Base-by-base conservation (phyloP, 371 early-diverging fungal genomes). In the Rhizopus delemar region DNA sequence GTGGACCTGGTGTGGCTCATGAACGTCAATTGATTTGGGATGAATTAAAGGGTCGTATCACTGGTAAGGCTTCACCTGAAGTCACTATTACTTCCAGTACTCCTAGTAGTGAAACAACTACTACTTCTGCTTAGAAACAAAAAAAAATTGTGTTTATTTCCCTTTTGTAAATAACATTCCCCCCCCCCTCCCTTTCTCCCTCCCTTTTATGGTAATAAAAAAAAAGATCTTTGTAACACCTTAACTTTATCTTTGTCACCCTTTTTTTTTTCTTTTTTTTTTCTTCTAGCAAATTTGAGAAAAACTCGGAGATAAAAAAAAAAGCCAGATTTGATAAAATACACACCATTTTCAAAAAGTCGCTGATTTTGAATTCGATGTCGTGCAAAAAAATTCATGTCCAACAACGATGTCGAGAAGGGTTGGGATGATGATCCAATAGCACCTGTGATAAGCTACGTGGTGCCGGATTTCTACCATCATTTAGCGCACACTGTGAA, bases 1-100 rank as follows among this genome's bases (percentile, higher is more conserved):
- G 82, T 35, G 77, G 75, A 33, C 48, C 48, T 28, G 67, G 67
- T 41, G 78, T 74, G 6, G 62, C 66, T 4, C 58, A 72, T 28
- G 85, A 86, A 55, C 80, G 81, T 36, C 66, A 43, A n/a, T 54
- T 84, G 58, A 60, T 86, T 60, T 80, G 75, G 76, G 70, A 77
- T 46, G 86, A 86, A 67, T 35, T 84, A 57, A 79, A 74, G 60
- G 58, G 46, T n/a, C 75, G 80, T 53, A n/a, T 68, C 31, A 59
- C 60, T 46, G 73, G 71, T 13, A 64, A 53, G 9, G 61, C 66
- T 46, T 2, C 60, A 28, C 51, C 65, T 39, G 56, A 62, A 28
- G 63, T 62, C n/a, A 45, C 67, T 13, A 62, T 62, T 39, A 67
- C 22, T 22, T 2, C 22, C 22, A 22, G 22, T 22, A 22, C 22